Evolutionary conservation across 257 asterid genomes (phyloP).

Genomic region (Marsdenia floribunda): DNA sequence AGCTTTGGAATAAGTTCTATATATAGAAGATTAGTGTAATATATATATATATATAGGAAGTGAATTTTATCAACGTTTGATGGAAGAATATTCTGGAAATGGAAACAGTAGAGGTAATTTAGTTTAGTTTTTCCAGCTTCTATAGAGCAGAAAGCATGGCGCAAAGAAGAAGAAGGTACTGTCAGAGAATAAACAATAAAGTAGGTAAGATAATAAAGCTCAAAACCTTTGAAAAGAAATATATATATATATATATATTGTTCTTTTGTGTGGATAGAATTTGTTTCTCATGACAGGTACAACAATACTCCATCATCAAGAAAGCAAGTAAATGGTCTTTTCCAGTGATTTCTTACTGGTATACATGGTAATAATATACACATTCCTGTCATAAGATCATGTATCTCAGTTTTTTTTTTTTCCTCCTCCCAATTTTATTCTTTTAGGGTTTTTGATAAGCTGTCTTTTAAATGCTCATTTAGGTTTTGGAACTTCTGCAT

Average conservation of each 20-base stretch:
- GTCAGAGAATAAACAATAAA: neutral
- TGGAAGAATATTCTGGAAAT: neutral
- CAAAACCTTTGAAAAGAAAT: neutral
- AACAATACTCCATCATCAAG: neutral
- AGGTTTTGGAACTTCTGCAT: neutral
- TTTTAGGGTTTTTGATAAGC: slow-evolving; percentile 2
- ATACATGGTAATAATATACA: neutral
- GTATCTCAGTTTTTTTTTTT: neutral
- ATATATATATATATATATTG: neutral
- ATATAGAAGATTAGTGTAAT: no score
- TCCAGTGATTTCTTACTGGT: neutral
- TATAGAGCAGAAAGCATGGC: neutral
- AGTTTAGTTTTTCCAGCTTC: slow-evolving; percentile 3
- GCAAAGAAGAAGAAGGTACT: neutral
- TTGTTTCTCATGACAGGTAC: neutral
- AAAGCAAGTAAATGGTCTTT: neutral
- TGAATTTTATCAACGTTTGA: neutral
- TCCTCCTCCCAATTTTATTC: neutral
- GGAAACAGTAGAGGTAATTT: neutral
- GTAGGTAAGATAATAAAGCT: neutral
- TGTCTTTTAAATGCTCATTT: neutral
- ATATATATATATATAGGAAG: neutral
- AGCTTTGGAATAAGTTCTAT: neutral
- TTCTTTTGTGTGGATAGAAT: neutral
- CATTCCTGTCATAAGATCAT: neutral